Conservation (phyloP, 2,329 filamentous ascomycete species). For the Colletotrichum filicis region DNA sequence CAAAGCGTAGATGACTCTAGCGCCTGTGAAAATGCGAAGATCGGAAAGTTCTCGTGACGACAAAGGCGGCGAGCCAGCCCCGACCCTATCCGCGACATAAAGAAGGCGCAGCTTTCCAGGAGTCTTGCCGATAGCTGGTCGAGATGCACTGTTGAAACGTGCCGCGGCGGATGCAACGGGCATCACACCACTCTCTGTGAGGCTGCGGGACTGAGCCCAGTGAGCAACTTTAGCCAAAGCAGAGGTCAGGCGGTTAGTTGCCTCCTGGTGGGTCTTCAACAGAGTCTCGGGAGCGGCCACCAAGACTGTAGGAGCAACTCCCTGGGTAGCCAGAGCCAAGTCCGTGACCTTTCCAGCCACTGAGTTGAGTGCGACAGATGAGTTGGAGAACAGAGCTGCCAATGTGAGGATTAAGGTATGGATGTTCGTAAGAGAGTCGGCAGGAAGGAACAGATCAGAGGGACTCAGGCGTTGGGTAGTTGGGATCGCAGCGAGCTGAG, state of each 20-base stretch:
- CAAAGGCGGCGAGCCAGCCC: conserved; percentile 70
- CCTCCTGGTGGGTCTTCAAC: conserved; percentile 72
- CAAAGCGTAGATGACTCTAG: conserved; percentile 86
- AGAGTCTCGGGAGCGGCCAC: conserved; percentile 82
- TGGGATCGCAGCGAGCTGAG: conserved; percentile 81
- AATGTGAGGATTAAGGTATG: conserved; percentile 85
- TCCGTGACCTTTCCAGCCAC: conserved; percentile 81
- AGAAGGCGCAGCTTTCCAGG: conserved; percentile 84
- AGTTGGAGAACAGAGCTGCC: conserved; percentile 84
- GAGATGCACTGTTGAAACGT: conserved; percentile 52
- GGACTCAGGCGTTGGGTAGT: conserved; percentile 77
- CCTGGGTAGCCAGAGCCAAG: conserved; percentile 77
- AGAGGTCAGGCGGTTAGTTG: conserved; percentile 69
- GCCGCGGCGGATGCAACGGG: conserved; percentile 73
- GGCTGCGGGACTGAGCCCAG: conserved; percentile 74
- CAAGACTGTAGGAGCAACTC: conserved; percentile 83
- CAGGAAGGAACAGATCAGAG: conserved; percentile 85
- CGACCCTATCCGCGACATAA: conserved; percentile 80
- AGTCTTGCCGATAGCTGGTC: conserved; percentile 68
- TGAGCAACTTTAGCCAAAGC: conserved; percentile 75
- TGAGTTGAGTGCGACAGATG: conserved; percentile 88
- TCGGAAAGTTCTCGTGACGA: conserved; percentile 80
- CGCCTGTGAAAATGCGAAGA: conserved; percentile 81
- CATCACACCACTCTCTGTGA: conserved; percentile 79
- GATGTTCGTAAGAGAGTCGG: conserved; percentile 81